phyloP scores from a whole-genome alignment of 345 rosid genomes.

The Corymbia maculata region DNA sequence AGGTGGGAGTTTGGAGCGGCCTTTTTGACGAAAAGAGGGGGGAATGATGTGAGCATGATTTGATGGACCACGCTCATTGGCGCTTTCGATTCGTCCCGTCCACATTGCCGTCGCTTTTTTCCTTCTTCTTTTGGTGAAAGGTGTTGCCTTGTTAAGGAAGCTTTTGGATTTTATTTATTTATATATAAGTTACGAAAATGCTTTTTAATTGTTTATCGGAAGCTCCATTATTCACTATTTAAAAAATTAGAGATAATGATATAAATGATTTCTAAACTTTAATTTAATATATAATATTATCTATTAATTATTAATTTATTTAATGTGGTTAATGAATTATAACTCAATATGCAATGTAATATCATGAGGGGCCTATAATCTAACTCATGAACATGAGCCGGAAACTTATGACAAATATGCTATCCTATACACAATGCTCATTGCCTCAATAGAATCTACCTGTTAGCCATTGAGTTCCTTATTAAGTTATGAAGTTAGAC shows the following conservation, averaged over 20 bases:
- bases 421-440: no score
- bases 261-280: no score
- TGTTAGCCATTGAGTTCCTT: no score
- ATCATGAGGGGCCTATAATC: no score
- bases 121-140: neutral
- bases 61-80: neutral
- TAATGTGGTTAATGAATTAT: no score
- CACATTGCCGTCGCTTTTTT: neutral
- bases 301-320: no score
- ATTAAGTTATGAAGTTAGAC: no score
- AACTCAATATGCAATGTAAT: no score
- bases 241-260: neutral
- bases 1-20: neutral
- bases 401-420: no score
- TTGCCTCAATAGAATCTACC: no score
- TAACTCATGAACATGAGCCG: no score
- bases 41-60: neutral
- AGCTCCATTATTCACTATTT: neutral
- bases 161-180: neutral
- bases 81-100: neutral
- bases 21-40: neutral
- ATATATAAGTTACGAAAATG: neutral
- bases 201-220: neutral
- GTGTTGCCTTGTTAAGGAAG: neutral
- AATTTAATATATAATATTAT: no score